phyloP scores from a whole-genome alignment of 2,329 filamentous ascomycete genomes.

The Periconia macrospinosa region DNA sequence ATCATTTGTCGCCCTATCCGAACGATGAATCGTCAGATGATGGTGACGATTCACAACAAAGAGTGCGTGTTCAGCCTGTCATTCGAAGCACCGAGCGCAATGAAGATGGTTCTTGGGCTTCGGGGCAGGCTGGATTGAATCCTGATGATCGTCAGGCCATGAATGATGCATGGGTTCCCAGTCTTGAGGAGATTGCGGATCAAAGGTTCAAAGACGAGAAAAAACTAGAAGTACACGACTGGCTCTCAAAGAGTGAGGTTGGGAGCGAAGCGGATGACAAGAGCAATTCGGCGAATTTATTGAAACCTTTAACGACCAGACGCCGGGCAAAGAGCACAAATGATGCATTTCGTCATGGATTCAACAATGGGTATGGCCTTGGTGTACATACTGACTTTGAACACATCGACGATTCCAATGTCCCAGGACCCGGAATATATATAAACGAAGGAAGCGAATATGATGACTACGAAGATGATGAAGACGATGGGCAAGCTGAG shows the following conservation, averaged over 20 bases:
- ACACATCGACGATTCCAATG: constrained; percentile 40
- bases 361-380: constrained; percentile 29
- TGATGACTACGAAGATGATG: constrained; percentile 39
- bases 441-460: constrained; percentile 44
- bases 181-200: constrained; percentile 54
- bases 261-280: constrained; percentile 52
- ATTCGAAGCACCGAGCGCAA: constrained; percentile 43
- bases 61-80: constrained; percentile 15
- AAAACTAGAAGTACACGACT: constrained; percentile 56
- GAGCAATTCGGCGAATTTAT: constrained; percentile 26
- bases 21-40: constrained; percentile 38
- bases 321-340: constrained; percentile 54
- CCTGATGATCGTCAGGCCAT: constrained; percentile 49
- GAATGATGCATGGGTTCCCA: constrained; percentile 48
- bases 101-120: constrained; percentile 52
- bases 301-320: constrained; percentile 35
- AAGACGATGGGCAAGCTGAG: constrained; percentile 24
- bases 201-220: constrained; percentile 52
- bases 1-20: constrained; percentile 43
- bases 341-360: constrained; percentile 32
- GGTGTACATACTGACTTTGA: constrained; percentile 35
- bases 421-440: constrained; percentile 56
- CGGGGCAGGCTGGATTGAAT: constrained; percentile 50
- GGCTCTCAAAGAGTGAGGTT: constrained; percentile 52
- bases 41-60: constrained; percentile 22